phyloP scores from a whole-genome alignment of 305 asterid species.

The Fraxinus ornus region DNA sequence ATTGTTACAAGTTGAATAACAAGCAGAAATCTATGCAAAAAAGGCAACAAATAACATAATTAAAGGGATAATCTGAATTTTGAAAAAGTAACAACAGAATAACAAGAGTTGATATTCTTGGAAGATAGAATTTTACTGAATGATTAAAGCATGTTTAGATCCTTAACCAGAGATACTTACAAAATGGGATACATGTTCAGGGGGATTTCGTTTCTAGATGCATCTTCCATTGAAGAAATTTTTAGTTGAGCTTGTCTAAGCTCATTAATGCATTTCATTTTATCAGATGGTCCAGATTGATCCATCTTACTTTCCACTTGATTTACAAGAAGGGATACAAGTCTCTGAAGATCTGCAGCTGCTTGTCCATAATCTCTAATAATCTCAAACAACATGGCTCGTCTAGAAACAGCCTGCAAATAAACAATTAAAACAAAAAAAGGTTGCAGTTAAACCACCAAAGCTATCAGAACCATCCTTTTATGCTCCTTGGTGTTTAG shows the following conservation, averaged over 20 bases:
- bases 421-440: conserved; percentile 5
- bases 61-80: background rate
- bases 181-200: conserved; percentile 88
- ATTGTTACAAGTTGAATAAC: background rate
- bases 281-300: conserved; percentile 54
- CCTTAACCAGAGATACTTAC: conserved; percentile 48
- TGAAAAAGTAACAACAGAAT: background rate
- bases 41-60: background rate
- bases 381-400: conserved; percentile 79
- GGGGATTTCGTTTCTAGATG: conserved; percentile 68
- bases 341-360: conserved; percentile 72
- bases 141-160: background rate
- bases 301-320: conserved; percentile 54
- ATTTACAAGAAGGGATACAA: conserved; percentile 58
- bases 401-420: conserved; percentile 84
- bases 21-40: background rate
- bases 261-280: conserved; percentile 54
- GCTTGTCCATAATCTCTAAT: conserved; percentile 94
- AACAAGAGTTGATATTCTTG: conserved; percentile 9
- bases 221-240: conserved; percentile 78
- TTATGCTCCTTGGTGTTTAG: conserved; percentile 1
- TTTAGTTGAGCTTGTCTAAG: conserved; percentile 68
- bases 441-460: background rate
- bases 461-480: background rate
- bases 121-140: conserved; percentile 8